Evolutionary conservation across 139 green algal genomes (phyloP).

Genomic region (Nannochloris sp.): DNA sequence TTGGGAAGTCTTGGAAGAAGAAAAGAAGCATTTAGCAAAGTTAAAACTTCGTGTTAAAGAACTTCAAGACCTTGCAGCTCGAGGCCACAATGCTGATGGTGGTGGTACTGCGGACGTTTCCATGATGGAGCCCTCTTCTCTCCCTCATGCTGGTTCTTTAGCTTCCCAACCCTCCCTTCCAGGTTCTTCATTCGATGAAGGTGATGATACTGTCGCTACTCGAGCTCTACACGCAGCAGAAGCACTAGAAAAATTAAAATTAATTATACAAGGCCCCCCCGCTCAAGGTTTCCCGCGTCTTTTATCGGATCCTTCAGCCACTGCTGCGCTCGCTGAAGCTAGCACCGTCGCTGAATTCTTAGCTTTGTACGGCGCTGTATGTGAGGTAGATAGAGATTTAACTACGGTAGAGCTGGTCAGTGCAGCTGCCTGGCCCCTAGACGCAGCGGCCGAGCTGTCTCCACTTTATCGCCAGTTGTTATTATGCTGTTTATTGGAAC

Average conservation of each 20-base stretch:
- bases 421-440: conserved; percentile 19
- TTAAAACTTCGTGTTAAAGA: conserved; percentile 3
- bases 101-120: too few species aligned
- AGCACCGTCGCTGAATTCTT: conserved; percentile 40
- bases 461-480: conserved; percentile 32
- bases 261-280: background rate
- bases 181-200: background rate
- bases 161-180: too few species aligned
- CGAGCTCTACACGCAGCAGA: background rate
- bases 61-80: conserved; percentile 6
- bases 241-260: conserved; percentile 5
- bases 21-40: conserved; percentile 11
- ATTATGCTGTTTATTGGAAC: conserved; percentile 37
- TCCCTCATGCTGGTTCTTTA: too few species aligned
- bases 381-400: conserved; percentile 16
- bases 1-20: conserved; percentile 33
- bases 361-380: conserved; percentile 26
- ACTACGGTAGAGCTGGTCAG: conserved; percentile 13
- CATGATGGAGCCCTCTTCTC: too few species aligned
- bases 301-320: background rate
- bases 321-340: conserved; percentile 19
- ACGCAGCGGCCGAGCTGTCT: conserved; percentile 13
- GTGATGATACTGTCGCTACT: background rate
- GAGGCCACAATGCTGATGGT: background rate
- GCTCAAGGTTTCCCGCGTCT: background rate